Evolutionary conservation across 2,329 filamentous ascomycete species (phyloP), one percentile per base, ranked within the genome.

Genomic region (Fusarium sp.): DNA sequence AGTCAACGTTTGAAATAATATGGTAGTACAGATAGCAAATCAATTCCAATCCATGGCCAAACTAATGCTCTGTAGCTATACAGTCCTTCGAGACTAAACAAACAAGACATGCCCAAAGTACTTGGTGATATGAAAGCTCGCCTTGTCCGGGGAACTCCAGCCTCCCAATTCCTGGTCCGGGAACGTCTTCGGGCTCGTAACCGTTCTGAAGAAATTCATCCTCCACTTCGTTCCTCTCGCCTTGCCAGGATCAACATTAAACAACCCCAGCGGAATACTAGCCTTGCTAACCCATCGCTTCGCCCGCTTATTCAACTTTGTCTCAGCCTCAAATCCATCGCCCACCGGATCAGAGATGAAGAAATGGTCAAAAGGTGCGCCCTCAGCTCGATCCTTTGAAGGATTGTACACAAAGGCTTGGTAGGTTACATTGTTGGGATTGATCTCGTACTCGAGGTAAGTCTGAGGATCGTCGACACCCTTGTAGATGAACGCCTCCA

Each of bases 161-260:
- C 78, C 83, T 17, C 83, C 83, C 7, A 84, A 75, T 2, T 63
- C 68, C 73, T 85, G 83, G 36, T 81, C 76, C 0, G 84, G 84
- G 67, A 78, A 86, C 10, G 77, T 84, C 2, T 77, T 73, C 1
- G 79, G 79, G 26, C 78, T 77, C 6, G 81, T 82, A 31, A 84
- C 73, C 5, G 83, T 86, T 44, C 84, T 79, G 74, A 86, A 84
- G 66, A 86, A 86, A 72, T 86, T 85, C 83, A 86, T 85, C 59
- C 84, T 78, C 84, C 84, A 86, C 63, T 77, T 54, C 1, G 83
- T 85, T 22, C 82, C 81, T 63, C 76, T 74, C 3, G 81, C 82
- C 66, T 74, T 61, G 40, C 82, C 81, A 5, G 74, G 61, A 56
- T 85, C 81, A 26, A 86, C 81, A 57, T 85, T 85, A 77, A 86